Evolutionary conservation across 1,284 basidiomycete species (phyloP).

Genomic region (Cryptococcus sp.): DNA sequence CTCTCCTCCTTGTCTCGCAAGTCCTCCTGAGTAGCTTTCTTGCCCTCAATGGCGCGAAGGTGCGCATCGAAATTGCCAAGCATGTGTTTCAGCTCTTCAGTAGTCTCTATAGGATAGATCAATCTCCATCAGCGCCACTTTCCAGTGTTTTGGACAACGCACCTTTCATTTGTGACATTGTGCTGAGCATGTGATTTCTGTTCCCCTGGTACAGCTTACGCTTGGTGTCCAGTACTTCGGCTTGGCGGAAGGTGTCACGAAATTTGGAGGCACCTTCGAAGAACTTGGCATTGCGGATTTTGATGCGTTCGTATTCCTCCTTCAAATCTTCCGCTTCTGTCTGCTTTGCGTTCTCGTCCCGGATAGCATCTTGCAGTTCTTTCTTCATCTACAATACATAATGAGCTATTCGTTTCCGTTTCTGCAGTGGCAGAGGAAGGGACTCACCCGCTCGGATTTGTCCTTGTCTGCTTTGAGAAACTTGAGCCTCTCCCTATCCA

Average conservation of each 20-base stretch:
- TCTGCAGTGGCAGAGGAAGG: not conserved
- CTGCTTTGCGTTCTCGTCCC: constrained; percentile 70
- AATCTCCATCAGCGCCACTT: not conserved
- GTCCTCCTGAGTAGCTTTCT: constrained; percentile 39
- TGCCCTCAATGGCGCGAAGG: constrained; percentile 36
- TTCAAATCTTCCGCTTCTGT: constrained; percentile 72
- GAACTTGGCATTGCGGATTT: constrained; percentile 75
- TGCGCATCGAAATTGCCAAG: constrained; percentile 69
- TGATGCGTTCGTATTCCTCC: constrained; percentile 66
- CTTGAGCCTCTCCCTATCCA: constrained; percentile 63
- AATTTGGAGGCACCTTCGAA: constrained; percentile 83
- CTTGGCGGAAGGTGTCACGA: constrained; percentile 74
- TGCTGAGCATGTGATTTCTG: constrained; percentile 61
- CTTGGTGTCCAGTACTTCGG: constrained; percentile 67
- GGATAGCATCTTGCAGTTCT: constrained; percentile 60
- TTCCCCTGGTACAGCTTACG: constrained; percentile 67
- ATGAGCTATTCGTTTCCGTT: constrained; percentile 3
- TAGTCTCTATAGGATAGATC: constrained; percentile 61
- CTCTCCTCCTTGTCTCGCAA: constrained; percentile 40
- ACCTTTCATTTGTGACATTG: constrained; percentile 71
- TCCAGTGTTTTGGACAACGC: constrained; percentile 11
- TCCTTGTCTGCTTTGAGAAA: constrained; percentile 80
- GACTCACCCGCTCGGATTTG: constrained; percentile 68
- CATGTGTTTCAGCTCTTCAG: constrained; percentile 71
- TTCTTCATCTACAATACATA: constrained; percentile 31